phyloP scores from a whole-genome alignment of 139 green algal genomes.

The Dunaliella primolecta region DNA sequence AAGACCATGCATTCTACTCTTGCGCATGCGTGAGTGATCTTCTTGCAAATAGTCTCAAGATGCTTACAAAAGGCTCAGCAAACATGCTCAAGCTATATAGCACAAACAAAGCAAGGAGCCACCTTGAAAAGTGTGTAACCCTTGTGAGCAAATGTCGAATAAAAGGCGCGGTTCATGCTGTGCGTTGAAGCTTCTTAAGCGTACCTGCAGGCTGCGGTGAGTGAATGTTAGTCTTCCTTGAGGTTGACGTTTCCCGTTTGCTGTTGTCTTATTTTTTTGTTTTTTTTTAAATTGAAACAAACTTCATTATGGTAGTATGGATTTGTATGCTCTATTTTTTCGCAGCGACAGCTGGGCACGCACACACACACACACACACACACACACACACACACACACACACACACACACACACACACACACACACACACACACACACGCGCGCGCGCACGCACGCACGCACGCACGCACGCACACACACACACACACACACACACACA shows the following conservation, averaged over 20 bases:
- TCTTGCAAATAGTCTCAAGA: no score
- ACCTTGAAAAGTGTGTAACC: no score
- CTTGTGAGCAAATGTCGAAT: no score
- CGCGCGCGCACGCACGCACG: background rate
- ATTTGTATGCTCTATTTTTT: background rate
- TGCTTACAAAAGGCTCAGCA: no score
- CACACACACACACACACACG: background rate
- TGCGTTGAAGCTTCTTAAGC: background rate
- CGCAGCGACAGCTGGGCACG: background rate
- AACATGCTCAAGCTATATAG: no score
- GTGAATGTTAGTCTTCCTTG: no score
- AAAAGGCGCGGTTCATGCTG: background rate
- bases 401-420: background rate
- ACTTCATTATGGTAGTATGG: background rate
- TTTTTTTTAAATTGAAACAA: background rate
- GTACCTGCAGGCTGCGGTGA: no score
- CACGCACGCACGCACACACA: background rate
- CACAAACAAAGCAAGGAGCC: no score
- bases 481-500: background rate
- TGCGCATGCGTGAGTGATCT: no score
- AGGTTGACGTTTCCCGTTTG: no score
- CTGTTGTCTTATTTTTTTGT: no score
- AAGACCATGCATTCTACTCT: no score
- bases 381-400: background rate
- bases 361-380: constrained; percentile 3